phyloP scores from a whole-genome alignment of 345 rosid species.

The Theobroma cacao region DNA sequence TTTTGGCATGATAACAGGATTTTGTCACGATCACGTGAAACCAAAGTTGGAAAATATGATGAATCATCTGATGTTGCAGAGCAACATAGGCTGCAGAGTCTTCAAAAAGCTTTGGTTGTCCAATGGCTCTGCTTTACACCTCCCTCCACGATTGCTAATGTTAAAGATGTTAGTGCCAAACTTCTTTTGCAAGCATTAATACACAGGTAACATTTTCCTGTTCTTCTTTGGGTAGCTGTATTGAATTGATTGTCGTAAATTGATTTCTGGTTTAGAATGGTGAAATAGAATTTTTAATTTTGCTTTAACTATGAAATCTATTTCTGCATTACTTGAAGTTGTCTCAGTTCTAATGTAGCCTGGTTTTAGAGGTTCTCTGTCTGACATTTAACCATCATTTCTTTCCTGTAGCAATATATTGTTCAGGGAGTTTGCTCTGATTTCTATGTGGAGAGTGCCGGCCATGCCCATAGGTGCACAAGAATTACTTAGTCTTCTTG shows the following conservation, averaged over 20 bases:
- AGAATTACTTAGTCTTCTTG: conserved; percentile 82
- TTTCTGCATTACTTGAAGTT: not conserved
- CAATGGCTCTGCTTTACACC: conserved; percentile 99
- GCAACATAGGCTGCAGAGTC: conserved; percentile 91
- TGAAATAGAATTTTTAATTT: not conserved
- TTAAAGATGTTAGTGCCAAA: conserved; percentile 61
- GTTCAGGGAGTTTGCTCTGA: conserved; percentile 92
- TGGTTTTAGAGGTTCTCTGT: not conserved
- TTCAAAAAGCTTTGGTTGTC: conserved; percentile 86
- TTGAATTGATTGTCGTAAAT: not conserved
- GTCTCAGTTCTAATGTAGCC: not conserved
- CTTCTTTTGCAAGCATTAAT: conserved; percentile 73
- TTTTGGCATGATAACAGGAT: conserved; percentile 49
- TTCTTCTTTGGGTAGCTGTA: not conserved
- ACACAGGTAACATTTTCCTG: conserved; percentile 61
- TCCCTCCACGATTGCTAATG: conserved; percentile 74
- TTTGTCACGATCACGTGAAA: conserved; percentile 86
- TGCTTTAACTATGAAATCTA: not conserved
- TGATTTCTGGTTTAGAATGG: not conserved
- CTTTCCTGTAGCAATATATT: conserved; percentile 66
- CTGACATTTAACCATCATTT: not conserved
- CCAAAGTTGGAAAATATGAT: conserved; percentile 72
- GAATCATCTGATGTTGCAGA: conserved; percentile 78
- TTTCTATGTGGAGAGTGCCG: conserved; percentile 99
- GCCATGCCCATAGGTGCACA: conserved; percentile 97